These are phyloP conservation scores for Rhodomyrtus tomentosa DNA, from an alignment of 345 rosid species.

Conservation along the genomic window DNA sequence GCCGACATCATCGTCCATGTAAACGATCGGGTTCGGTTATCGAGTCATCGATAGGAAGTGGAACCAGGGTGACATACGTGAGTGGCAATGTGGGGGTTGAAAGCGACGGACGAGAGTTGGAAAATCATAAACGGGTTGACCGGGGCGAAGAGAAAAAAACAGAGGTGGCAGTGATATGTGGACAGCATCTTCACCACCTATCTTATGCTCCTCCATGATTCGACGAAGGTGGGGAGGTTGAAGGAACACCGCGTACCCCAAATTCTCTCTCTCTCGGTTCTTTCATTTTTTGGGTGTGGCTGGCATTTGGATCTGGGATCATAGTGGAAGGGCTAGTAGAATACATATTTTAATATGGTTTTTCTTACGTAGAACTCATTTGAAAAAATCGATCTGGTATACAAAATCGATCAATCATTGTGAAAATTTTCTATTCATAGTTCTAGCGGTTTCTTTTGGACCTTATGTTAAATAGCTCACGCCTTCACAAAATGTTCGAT, in stretches of 20 bases:
- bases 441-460: background rate
- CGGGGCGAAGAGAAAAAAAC: background rate
- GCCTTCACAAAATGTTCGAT: background rate
- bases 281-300: background rate
- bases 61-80: background rate
- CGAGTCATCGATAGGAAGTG: background rate
- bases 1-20: background rate
- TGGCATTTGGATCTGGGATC: background rate
- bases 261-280: too few species aligned
- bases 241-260: background rate
- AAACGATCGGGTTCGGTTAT: background rate
- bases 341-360: background rate
- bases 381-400: background rate
- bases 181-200: background rate
- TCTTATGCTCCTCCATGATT: background rate
- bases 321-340: too few species aligned
- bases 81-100: background rate
- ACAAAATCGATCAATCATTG: background rate
- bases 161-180: background rate
- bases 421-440: background rate
- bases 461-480: background rate
- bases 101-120: background rate
- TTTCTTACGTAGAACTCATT: background rate
- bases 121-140: background rate
- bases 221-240: background rate